Evolutionary conservation across 73 alveolate species (phyloP).

Genomic region (Symbiodinium pilosum): DNA sequence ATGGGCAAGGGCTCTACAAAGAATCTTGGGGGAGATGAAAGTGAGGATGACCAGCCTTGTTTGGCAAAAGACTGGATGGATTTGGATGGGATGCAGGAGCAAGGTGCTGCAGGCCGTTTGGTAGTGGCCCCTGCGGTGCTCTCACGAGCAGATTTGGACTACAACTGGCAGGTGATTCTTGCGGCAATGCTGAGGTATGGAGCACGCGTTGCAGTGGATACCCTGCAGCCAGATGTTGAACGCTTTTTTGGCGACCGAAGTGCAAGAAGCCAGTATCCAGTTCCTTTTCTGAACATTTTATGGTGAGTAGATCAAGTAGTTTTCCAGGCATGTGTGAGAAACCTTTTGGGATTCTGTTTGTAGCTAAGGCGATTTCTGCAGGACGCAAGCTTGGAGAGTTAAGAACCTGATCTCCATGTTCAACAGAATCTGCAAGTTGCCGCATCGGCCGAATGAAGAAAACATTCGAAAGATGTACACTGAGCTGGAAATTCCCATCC

Average conservation of each 20-base stretch:
- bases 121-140: background rate
- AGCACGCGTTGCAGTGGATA: background rate
- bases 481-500: background rate
- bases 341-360: background rate
- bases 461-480: background rate
- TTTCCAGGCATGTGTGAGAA: background rate
- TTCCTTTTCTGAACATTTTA: background rate
- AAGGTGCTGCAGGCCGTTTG: background rate
- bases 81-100: background rate
- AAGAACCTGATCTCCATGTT: background rate
- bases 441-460: background rate
- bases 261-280: background rate
- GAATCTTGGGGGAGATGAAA: too few species aligned
- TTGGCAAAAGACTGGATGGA: background rate
- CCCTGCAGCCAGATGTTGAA: background rate
- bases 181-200: background rate
- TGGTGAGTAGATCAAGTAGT: background rate
- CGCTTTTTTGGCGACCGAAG: background rate
- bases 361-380: background rate
- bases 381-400: background rate
- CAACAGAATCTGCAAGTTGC: background rate
- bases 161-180: background rate
- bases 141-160: background rate
- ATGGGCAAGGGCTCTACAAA: too few species aligned
- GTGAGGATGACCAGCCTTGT: too few species aligned